Evolutionary conservation across 306 rosid genomes (phyloP), one percentile per base, ranked within the genome.

Genomic region (Vigna nakashimae): DNA sequence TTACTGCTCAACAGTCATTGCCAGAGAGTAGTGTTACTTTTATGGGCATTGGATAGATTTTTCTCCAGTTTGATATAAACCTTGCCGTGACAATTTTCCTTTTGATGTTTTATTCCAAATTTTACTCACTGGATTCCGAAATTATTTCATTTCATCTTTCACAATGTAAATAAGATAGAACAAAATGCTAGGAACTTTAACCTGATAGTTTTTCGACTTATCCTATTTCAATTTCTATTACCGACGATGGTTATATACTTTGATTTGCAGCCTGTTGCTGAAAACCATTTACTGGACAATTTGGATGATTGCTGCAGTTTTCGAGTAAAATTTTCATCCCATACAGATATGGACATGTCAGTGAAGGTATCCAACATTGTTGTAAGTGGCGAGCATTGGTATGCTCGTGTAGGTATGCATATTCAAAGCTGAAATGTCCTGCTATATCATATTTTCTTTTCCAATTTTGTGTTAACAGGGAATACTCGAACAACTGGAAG

Each of bases 401-500:
- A 40, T 65, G 76, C 52, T 46, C 15, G 50, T 72, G 80, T 80
- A 36, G 45, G 30, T 46, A 46, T 40, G 71, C 79, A 57, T 78
- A 73, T 65, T 69, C 64, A 73, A 73, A 69, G 71, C 32, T 18
- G 64, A 75, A 55, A 32, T 65, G 3, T 55, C 66, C 14, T 69
- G 52, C 36, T 69, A 43, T 80, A 45, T 18, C 4, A 52, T 18
- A 24, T 63, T 57, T 38, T 26, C 9, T 34, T 18, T n/a, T 51
- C 65, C 28, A 53, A 71, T 58, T 51, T 58, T 79, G 9, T 82
- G 64, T 64, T 76, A 7, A 50, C 90, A 94, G 98, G 98, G 89
- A 73, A 75, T 79, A 81, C 58, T 94, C 84, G 87, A 86, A 57
- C 91, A 88, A 52, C 70, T 94, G 74, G 90, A 88, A 78, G 89